A percentile compares a stretch with the other conserved stretches of the same genome.
phyloP scores from a whole-genome alignment of 2,329 filamentous ascomycete species.

The Clarireedia hainanense region DNA sequence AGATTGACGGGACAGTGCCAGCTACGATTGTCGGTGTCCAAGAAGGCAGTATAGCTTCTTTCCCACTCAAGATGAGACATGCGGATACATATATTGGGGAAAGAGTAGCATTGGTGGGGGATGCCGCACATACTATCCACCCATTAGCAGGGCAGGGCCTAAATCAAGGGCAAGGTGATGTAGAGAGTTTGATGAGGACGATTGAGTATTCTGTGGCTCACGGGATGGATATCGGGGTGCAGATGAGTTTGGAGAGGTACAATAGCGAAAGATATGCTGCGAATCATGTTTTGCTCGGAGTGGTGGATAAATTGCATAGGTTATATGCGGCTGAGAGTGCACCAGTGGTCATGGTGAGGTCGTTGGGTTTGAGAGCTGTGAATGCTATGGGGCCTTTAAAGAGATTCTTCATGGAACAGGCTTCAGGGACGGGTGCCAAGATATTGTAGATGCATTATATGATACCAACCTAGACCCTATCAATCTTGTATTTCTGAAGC shows the following conservation, averaged over 20 bases:
- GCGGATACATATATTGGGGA: slow-evolving; percentile 90
- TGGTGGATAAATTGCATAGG: slow-evolving; percentile 86
- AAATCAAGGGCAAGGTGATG: slow-evolving; percentile 87
- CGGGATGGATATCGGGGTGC: slow-evolving; percentile 79
- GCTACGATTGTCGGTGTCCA: slow-evolving; percentile 64
- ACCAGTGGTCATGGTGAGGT: slow-evolving; percentile 72
- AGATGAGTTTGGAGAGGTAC: slow-evolving; percentile 74
- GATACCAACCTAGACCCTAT: not conserved
- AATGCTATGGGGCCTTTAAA: slow-evolving; percentile 71
- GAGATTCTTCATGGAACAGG: slow-evolving; percentile 74
- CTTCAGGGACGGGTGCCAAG: slow-evolving; percentile 46
- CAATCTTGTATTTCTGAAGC: not conserved
- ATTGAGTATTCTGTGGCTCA: slow-evolving; percentile 72
- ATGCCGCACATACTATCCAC: slow-evolving; percentile 92
- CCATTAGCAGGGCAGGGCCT: slow-evolving; percentile 90
- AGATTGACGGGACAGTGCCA: slow-evolving; percentile 43
- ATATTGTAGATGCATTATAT: slow-evolving; percentile 27
- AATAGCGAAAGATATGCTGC: slow-evolving; percentile 70
- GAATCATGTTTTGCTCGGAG: slow-evolving; percentile 72
- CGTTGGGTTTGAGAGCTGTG: slow-evolving; percentile 67
- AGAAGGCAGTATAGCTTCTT: slow-evolving; percentile 73
- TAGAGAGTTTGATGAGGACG: slow-evolving; percentile 65
- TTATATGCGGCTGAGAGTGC: slow-evolving; percentile 76
- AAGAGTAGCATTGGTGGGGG: slow-evolving; percentile 84
- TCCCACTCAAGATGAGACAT: slow-evolving; percentile 85